Evolutionary conservation across 441 rosid species (phyloP).

Genomic region (Populus trichocarpa): DNA sequence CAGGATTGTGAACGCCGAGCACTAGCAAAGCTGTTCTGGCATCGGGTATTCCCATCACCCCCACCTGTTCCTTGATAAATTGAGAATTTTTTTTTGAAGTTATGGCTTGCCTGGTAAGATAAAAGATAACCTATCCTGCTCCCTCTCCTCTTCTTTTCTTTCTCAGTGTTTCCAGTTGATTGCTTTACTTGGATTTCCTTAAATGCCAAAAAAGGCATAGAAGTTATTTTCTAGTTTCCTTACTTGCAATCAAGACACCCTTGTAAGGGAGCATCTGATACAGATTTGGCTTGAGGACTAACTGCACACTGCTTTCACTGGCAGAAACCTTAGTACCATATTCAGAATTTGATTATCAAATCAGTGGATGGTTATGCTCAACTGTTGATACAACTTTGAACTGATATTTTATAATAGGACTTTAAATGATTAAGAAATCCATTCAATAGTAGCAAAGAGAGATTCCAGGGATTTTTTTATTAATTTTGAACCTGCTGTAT

Average conservation of each 20-base stretch:
- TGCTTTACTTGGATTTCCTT: not conserved
- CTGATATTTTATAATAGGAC: not conserved
- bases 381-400: not conserved
- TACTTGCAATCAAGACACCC: not conserved
- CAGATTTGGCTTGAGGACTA: not conserved
- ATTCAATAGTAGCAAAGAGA: not conserved
- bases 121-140: not conserved
- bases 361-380: not conserved
- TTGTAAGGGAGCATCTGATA: not conserved
- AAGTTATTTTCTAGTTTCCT: not conserved
- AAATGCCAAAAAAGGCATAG: not conserved
- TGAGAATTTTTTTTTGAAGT: not conserved
- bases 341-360: not conserved
- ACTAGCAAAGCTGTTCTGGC: constrained; percentile 64
- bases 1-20: constrained; percentile 94
- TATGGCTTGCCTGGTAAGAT: constrained; percentile 20
- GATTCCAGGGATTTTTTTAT: not conserved
- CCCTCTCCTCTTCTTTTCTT: not conserved
- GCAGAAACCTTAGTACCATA: not conserved
- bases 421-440: not conserved
- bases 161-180: not conserved
- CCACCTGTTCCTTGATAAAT: constrained; percentile 36
- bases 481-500: not conserved
- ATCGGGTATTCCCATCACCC: constrained; percentile 43
- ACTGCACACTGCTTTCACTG: not conserved